A percentile compares a stretch with the other conserved stretches of the same genome.
phyloP scores from a whole-genome alignment of 768 basidiomycete species.

The Stropharia rugosoannulata region DNA sequence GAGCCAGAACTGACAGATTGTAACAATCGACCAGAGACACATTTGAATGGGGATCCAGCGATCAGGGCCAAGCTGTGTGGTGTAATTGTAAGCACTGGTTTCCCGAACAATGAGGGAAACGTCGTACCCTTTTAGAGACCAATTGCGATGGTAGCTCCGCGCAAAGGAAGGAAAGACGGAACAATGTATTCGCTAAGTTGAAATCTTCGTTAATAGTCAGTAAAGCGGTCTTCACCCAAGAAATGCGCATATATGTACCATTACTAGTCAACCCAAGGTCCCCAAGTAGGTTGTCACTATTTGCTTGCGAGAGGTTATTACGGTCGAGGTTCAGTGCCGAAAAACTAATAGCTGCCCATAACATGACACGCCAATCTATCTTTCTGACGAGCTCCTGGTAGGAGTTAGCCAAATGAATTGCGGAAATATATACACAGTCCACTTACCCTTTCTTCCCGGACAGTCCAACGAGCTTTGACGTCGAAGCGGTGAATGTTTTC shows the following conservation, averaged over 20 bases:
- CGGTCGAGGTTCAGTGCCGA: slow-evolving; percentile 56
- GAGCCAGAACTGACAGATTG: slow-evolving; percentile 55
- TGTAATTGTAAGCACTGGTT: background rate
- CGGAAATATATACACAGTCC: background rate
- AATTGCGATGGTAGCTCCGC: slow-evolving; percentile 66
- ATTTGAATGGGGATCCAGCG: slow-evolving; percentile 64
- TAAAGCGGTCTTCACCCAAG: background rate
- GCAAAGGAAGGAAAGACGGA: slow-evolving; percentile 47
- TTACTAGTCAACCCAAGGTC: slow-evolving; percentile 55
- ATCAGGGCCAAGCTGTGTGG: slow-evolving; percentile 54
- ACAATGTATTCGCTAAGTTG: slow-evolving; percentile 56
- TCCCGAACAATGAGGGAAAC: background rate
- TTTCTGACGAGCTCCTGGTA: slow-evolving; percentile 47
- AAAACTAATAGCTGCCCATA: slow-evolving; percentile 55
- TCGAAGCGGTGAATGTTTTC: slow-evolving; percentile 61
- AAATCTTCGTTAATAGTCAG: slow-evolving; percentile 35
- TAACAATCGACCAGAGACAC: slow-evolving; percentile 52
- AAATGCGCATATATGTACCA: slow-evolving; percentile 17
- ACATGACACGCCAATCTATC: slow-evolving; percentile 62
- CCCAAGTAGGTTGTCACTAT: slow-evolving; percentile 55
- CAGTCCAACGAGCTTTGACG: slow-evolving; percentile 57
- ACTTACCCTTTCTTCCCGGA: slow-evolving; percentile 48
- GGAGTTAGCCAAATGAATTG: background rate
- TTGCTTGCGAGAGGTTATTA: slow-evolving; percentile 55
- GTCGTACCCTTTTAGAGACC: slow-evolving; percentile 54